Percentiles rank a stretch among this genome's conserved stretches.
phyloP scores from a whole-genome alignment of 257 asterid species.

The Ophiorrhiza pumila region DNA sequence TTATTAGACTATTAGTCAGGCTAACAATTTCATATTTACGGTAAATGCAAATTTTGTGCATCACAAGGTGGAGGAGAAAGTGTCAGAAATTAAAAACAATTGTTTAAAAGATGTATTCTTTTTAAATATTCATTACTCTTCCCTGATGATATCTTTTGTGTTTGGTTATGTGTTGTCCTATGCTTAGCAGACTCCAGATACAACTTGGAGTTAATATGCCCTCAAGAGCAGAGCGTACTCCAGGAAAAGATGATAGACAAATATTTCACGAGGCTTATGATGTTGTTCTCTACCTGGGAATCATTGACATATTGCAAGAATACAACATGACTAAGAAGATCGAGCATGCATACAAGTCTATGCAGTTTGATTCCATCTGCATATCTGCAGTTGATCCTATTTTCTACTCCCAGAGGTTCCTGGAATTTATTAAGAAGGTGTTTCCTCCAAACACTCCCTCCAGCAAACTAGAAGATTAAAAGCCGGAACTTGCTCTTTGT shows the following conservation, averaged over 20 bases:
- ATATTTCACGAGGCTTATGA: constrained; percentile 87
- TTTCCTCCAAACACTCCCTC: constrained; percentile 52
- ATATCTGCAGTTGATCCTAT: constrained; percentile 90
- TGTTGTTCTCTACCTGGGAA: constrained; percentile 82
- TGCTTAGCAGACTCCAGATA: constrained; percentile 73
- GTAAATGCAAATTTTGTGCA: background rate
- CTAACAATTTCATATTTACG: background rate
- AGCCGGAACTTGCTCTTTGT: background rate
- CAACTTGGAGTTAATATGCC: constrained; percentile 99
- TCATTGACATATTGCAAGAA: constrained; percentile 94
- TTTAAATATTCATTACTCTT: background rate
- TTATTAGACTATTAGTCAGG: background rate
- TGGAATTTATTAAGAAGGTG: constrained; percentile 79
- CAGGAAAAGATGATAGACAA: constrained; percentile 33
- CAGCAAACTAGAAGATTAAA: constrained; percentile 22
- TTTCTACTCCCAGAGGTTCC: constrained; percentile 79
- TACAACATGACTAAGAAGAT: constrained; percentile 83
- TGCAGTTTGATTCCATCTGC: constrained; percentile 75
- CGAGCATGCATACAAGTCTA: constrained; percentile 78
- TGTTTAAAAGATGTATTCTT: too few relatives aligned
- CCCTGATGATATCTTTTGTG: background rate
- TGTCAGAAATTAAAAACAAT: too few relatives aligned
- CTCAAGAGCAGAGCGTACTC: constrained; percentile 82
- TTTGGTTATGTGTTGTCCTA: constrained; percentile 5
- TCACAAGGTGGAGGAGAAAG: too few relatives aligned